phyloP scores from a whole-genome alignment of 208 protist genomes.

The Leishmania tropica region DNA sequence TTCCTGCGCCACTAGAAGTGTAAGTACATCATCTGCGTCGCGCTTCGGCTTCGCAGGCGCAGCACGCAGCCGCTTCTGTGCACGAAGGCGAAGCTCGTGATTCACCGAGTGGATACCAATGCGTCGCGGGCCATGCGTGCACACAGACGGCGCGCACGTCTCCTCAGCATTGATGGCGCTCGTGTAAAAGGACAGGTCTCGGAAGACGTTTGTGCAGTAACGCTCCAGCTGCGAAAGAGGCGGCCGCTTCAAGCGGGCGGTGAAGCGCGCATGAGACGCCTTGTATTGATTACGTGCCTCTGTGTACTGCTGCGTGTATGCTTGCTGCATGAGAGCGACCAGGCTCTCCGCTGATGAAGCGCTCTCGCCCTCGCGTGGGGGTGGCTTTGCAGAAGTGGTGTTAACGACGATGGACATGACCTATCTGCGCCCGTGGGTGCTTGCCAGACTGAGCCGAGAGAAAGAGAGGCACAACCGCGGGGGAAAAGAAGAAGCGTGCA shows the following conservation, averaged over 20 bases:
- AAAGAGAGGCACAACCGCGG: not conserved
- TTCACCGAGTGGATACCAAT: constrained; percentile 31
- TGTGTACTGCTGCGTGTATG: constrained; percentile 21
- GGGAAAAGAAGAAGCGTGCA: not conserved
- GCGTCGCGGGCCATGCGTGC: constrained; percentile 14
- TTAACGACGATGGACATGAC: constrained; percentile 5
- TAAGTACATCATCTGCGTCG: constrained; percentile 13
- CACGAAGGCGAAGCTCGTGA: constrained; percentile 26
- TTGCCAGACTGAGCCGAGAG: not conserved
- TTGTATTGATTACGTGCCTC: constrained; percentile 30
- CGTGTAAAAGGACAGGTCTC: constrained; percentile 36
- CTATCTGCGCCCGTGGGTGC: not conserved
- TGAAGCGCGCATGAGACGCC: constrained; percentile 34
- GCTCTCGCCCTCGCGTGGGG: not conserved
- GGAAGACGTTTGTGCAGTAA: constrained; percentile 13
- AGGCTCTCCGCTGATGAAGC: not conserved
- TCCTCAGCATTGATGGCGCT: constrained; percentile 17
- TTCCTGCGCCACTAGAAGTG: constrained; percentile 29
- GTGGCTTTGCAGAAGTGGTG: not conserved
- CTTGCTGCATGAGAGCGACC: constrained; percentile 10
- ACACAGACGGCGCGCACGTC: constrained; percentile 14
- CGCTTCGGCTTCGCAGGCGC: not conserved
- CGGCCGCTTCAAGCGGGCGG: constrained; percentile 11
- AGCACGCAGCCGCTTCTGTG: constrained; percentile 12
- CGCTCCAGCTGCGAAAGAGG: constrained; percentile 14